These are phyloP conservation scores for Vitis rupestris DNA, from an alignment of 164 flowering plant genomes.

Conservation along the genomic window DNA sequence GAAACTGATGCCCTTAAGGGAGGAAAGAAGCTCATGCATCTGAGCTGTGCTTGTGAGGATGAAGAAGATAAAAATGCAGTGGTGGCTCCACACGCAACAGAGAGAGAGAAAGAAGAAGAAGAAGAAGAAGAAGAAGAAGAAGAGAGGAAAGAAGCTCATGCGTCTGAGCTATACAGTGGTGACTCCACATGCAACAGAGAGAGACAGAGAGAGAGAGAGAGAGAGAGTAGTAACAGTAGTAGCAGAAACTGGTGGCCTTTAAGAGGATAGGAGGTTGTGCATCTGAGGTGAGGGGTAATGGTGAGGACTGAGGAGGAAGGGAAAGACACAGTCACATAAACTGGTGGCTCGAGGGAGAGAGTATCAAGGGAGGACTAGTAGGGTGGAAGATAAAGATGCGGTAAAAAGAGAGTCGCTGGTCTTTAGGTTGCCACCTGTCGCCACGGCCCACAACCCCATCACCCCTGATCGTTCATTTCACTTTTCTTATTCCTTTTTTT, in stretches of 20 bases:
- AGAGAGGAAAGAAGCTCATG: too few relatives aligned
- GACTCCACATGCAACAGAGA: too few relatives aligned
- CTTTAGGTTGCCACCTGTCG: not conserved
- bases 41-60: not conserved
- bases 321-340: not conserved
- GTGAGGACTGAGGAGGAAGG: too few relatives aligned
- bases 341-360: not conserved
- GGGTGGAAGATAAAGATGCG: not conserved
- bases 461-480: not conserved
- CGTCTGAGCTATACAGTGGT: too few relatives aligned
- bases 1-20: not conserved
- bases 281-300: too few relatives aligned
- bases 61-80: not conserved
- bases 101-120: too few relatives aligned
- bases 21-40: not conserved
- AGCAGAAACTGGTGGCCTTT: too few relatives aligned
- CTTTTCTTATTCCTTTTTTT: not conserved
- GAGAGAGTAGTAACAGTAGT: too few relatives aligned
- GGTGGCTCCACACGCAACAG: too few relatives aligned
- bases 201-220: too few relatives aligned
- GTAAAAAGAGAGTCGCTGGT: not conserved
- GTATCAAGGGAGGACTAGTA: not conserved
- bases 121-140: too few relatives aligned
- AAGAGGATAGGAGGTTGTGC: too few relatives aligned
- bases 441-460: not conserved